Evolutionary conservation across 2,329 filamentous ascomycete genomes (phyloP), one percentile per base, ranked within the genome.

Genomic region (Fusarium camptoceras): DNA sequence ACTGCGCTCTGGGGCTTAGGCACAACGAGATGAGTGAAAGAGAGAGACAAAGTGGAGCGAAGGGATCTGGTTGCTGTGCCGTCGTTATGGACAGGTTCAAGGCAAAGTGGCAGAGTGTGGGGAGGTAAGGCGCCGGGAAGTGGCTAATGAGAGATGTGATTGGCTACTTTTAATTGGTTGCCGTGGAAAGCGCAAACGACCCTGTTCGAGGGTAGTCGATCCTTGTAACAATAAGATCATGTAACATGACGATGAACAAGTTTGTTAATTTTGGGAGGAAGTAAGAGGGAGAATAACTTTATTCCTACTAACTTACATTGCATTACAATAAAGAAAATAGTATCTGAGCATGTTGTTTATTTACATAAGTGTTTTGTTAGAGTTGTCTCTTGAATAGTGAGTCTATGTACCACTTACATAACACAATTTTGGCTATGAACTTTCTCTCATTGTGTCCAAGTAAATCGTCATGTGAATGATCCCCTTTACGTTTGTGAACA

Each of bases 51-150:
- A 63, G 66, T 47, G 41, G 41, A 60, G 60, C 34, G 59, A 31
- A 64, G 50, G 66, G 62, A 60, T 69, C 71, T 73, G 59, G 72
- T 74, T 74, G 72, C 72, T 64, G 72, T 69, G 72, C 70, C 62
- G 57, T 73, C 50, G 71, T 65, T 54, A 50, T 69, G 70, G 71
- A 12, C 66, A 59, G 47, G 37, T 44, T 28, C 48, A 64, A 44
- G 41, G 24, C 20, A 48, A 37, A 48, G 61, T 66, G 53, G 61
- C 56, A 48, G 51, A 44, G 25, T 37, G 51, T 59, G 58, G 48
- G 22, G 42, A 55, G 16, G 20, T 31, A 50, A 43, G 48, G 61
- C 61, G 42, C 41, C 30, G 24, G 27, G 46, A 55, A 42, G 67
- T 71, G 57, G 67, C 67, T 71, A 43, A 22, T 43, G 31, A 22